Percentiles rank a stretch among this genome's conserved stretches.
phyloP scores from a whole-genome alignment of 257 asterid species.

The Salvia miltiorrhiza region DNA sequence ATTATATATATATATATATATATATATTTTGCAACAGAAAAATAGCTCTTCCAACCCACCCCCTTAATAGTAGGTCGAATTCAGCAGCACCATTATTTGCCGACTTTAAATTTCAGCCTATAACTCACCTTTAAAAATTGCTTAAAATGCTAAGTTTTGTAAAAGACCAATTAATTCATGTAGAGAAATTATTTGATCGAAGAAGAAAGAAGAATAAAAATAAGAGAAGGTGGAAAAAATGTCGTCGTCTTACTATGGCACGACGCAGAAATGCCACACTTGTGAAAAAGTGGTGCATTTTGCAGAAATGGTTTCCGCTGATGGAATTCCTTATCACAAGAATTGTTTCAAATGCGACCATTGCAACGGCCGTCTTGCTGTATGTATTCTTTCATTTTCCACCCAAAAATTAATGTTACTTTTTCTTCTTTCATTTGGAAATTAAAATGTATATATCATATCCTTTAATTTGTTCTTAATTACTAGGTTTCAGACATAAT shows the following conservation, averaged over 20 bases:
- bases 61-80: slow-evolving; percentile 29
- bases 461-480: background rate
- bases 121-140: slow-evolving; percentile 1
- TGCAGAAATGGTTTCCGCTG: slow-evolving; percentile 55
- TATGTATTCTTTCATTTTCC: background rate
- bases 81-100: slow-evolving; percentile 23
- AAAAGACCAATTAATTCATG: background rate
- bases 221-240: background rate
- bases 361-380: slow-evolving; percentile 58
- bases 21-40: background rate
- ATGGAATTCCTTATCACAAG: slow-evolving; percentile 57
- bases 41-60: slow-evolving; percentile 18
- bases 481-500: too few species aligned
- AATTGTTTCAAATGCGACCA: slow-evolving; percentile 58
- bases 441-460: background rate
- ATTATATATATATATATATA: too few species aligned
- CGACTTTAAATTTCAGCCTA: slow-evolving; percentile 19
- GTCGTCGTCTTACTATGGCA: slow-evolving; percentile 21
- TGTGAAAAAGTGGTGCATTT: slow-evolving; percentile 60
- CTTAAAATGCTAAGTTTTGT: background rate
- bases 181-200: background rate
- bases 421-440: background rate
- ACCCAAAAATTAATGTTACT: too few species aligned
- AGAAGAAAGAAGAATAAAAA: background rate
- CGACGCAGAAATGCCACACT: slow-evolving; percentile 55